phyloP scores from a whole-genome alignment of 306 rosid genomes.

The Vigna radiata region DNA sequence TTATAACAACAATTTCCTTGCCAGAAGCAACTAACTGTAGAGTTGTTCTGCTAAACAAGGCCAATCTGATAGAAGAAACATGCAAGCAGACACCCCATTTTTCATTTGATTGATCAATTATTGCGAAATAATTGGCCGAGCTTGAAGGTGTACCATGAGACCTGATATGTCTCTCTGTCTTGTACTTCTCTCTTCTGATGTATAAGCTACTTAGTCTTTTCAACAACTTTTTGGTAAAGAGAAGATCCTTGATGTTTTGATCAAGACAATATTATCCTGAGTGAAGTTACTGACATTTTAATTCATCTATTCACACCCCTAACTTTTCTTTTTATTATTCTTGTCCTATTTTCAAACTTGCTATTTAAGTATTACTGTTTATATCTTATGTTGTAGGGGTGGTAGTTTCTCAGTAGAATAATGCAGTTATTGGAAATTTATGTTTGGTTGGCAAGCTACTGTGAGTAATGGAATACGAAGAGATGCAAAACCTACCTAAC shows the following conservation, averaged over 20 bases:
- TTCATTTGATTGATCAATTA: too few relatives aligned
- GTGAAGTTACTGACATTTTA: not conserved
- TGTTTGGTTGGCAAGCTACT: not conserved
- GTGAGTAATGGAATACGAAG: not conserved
- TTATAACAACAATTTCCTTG: too few relatives aligned
- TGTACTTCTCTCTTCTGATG: not conserved
- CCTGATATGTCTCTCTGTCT: not conserved
- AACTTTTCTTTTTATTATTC: not conserved
- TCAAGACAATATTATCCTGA: not conserved
- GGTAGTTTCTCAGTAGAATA: not conserved
- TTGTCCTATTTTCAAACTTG: not conserved
- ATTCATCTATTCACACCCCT: not conserved
- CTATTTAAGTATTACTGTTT: too few relatives aligned
- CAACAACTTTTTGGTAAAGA: not conserved
- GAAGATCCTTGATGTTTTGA: not conserved
- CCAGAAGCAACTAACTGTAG: too few relatives aligned
- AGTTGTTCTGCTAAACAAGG: too few relatives aligned
- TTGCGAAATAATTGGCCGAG: too few relatives aligned
- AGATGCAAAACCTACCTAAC: not conserved
- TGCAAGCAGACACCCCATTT: too few relatives aligned
- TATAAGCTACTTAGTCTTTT: not conserved
- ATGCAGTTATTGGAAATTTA: not conserved
- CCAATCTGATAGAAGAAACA: too few relatives aligned
- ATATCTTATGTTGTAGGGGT: too few relatives aligned
- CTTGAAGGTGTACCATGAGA: too few relatives aligned